Conservation (phyloP, 768 basidiomycete genomes). For the Xerocomus potaroensis region DNA sequence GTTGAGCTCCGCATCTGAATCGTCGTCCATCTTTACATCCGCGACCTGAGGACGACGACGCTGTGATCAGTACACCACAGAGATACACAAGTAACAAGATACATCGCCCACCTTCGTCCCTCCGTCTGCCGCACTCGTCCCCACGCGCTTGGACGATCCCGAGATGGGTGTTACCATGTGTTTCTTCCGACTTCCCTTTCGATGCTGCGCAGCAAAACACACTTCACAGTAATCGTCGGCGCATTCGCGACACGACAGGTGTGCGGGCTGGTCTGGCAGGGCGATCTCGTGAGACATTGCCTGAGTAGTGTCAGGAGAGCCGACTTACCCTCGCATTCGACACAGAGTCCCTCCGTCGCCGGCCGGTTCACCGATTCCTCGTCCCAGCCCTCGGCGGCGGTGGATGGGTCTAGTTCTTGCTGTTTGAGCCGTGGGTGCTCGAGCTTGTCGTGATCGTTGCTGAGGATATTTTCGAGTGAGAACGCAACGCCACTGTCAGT, state of each 20-base stretch:
- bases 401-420: conserved; percentile 30
- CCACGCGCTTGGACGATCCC: conserved; percentile 8
- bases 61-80: conserved; percentile 7
- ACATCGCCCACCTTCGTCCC: conserved; percentile 21
- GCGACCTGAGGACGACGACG: conserved; percentile 16
- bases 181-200: conserved; percentile 71
- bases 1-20: conserved; percentile 37
- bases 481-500: conserved; percentile 31
- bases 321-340: conserved; percentile 80
- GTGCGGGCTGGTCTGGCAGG: conserved; percentile 72
- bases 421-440: conserved; percentile 45
- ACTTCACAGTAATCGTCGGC: conserved; percentile 76
- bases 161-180: conserved; percentile 53
- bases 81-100: not conserved
- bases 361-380: conserved; percentile 50
- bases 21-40: conserved; percentile 35
- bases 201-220: conserved; percentile 80
- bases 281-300: not conserved
- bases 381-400: conserved; percentile 56
- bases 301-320: not conserved
- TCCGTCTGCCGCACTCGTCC: conserved; percentile 2
- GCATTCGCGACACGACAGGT: conserved; percentile 69
- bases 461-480: conserved; percentile 68
- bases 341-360: conserved; percentile 61
- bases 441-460: conserved; percentile 56